phyloP scores from a whole-genome alignment of 768 basidiomycete species.

The Tylopilus subfusipes region DNA sequence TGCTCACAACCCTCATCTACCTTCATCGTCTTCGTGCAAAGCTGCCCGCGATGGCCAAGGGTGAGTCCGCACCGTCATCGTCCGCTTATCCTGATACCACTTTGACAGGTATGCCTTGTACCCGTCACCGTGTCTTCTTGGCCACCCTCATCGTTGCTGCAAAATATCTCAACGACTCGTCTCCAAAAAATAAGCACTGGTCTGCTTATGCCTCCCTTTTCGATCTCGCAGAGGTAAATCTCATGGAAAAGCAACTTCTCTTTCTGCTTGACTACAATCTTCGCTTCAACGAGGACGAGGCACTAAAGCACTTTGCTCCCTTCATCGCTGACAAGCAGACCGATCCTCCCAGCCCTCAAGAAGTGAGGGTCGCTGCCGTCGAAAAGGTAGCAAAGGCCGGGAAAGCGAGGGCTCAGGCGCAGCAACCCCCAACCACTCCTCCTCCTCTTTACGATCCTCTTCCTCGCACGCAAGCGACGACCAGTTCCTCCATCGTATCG shows the following conservation, averaged over 20 bases:
- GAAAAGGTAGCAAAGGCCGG: conserved; percentile 53
- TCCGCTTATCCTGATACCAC: conserved; percentile 8
- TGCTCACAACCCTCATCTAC: conserved; percentile 88
- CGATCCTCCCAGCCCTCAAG: conserved; percentile 31
- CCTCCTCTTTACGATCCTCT: conserved; percentile 40
- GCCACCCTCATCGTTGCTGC: conserved; percentile 93
- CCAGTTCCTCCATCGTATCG: conserved; percentile 43
- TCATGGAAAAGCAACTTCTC: conserved; percentile 97
- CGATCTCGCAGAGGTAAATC: conserved; percentile 77
- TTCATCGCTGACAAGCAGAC: conserved; percentile 44
- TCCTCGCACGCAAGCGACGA: conserved; percentile 18
- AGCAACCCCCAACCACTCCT: conserved; percentile 41
- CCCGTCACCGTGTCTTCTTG: conserved; percentile 92
- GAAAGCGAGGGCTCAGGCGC: conserved; percentile 49
- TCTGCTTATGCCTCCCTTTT: conserved; percentile 72
- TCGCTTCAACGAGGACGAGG: conserved; percentile 82
- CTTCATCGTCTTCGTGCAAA: conserved; percentile 81
- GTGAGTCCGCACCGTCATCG: conserved; percentile 39
- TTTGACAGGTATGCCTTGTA: conserved; percentile 70
- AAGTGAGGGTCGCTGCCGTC: conserved; percentile 50
- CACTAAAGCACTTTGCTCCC: conserved; percentile 64
- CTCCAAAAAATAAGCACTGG: conserved; percentile 96
- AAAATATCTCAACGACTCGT: conserved; percentile 97
- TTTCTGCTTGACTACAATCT: conserved; percentile 91
- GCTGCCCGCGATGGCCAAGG: conserved; percentile 81